Evolutionary conservation across 164 flowering plant species (phyloP).

Genomic region (Umbellularia californica): DNA sequence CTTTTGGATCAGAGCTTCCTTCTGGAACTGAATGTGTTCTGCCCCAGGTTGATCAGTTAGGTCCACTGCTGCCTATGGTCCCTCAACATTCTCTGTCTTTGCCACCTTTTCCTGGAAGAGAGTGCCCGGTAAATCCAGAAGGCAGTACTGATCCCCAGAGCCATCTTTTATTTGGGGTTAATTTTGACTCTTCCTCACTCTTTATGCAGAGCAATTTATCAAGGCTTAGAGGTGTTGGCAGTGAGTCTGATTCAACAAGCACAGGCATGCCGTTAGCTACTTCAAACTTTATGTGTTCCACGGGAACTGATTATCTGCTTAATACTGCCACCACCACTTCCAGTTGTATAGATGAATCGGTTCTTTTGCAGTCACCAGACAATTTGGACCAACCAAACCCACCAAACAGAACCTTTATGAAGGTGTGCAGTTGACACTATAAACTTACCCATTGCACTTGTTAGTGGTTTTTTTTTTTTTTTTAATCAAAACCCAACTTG

Average conservation of each 20-base stretch:
- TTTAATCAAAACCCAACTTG: background rate
- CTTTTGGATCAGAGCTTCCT: conserved; percentile 50
- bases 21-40: conserved; percentile 45
- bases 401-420: conserved; percentile 72
- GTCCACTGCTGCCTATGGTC: conserved; percentile 33
- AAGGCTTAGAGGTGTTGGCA: conserved; percentile 46
- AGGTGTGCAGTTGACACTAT: conserved; percentile 34
- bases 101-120: conserved; percentile 90
- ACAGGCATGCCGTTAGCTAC: conserved; percentile 50
- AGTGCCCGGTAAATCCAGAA: conserved; percentile 61
- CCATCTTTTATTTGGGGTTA: conserved; percentile 80
- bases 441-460: background rate
- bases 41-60: conserved; percentile 53
- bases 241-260: conserved; percentile 51
- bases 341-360: conserved; percentile 72
- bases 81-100: conserved; percentile 48
- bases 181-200: conserved; percentile 66
- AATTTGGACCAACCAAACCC: conserved; percentile 63
- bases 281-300: conserved; percentile 44
- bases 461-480: background rate
- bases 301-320: conserved; percentile 52
- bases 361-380: conserved; percentile 72
- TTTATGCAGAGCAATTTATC: conserved; percentile 68
- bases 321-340: conserved; percentile 56
- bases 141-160: conserved; percentile 57